These are phyloP conservation scores for Corinectria fuckeliana DNA, from an alignment of 2,329 filamentous ascomycete genomes.

Conservation along the genomic window DNA sequence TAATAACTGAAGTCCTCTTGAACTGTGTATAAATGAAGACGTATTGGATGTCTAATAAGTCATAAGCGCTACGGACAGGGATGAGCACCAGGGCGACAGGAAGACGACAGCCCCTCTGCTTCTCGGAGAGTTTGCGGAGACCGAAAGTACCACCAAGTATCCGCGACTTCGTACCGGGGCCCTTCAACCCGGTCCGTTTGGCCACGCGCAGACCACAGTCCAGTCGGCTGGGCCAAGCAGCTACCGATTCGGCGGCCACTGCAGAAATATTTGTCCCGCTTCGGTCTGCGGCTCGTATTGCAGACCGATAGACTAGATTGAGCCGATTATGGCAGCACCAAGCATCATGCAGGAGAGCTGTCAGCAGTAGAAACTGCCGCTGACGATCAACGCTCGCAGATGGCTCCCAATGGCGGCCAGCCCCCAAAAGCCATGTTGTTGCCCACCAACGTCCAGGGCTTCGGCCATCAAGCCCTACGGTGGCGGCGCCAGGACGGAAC, in stretches of 20 bases:
- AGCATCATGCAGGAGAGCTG: not conserved
- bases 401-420: constrained; percentile 1
- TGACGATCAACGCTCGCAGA: not conserved
- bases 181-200: not conserved
- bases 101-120: not conserved
- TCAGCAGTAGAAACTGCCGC: not conserved
- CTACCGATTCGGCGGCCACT: not conserved
- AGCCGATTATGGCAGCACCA: not conserved
- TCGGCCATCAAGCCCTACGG: constrained; percentile 2
- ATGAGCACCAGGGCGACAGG: not conserved
- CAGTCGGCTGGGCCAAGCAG: not conserved
- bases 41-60: not conserved
- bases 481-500: constrained; percentile 4
- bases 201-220: not conserved
- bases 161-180: not conserved
- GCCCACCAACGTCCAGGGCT: not conserved
- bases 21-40: constrained; percentile 4
- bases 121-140: constrained; percentile 23
- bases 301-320: not conserved
- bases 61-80: not conserved
- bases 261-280: constrained; percentile 2
- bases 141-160: constrained; percentile 22
- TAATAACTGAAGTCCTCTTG: not conserved
- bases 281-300: not conserved
- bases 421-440: not conserved